Conservation (phyloP, 108 stramenopile species). For the Hondaea fermentalgiana region DNA sequence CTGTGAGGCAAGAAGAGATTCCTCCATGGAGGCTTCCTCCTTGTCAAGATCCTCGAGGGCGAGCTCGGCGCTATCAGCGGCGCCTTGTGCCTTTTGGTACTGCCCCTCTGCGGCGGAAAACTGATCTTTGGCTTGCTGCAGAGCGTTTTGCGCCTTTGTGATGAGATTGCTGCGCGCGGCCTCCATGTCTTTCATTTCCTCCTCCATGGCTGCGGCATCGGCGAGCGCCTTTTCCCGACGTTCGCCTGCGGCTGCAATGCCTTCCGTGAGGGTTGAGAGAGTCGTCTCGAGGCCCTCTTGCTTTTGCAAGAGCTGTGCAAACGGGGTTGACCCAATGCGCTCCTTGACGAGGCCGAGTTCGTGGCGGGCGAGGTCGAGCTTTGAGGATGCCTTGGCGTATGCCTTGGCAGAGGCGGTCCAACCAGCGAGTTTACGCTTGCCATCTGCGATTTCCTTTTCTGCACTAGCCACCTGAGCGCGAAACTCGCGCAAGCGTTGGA, state of each 20-base stretch:
- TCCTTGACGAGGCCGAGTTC: slow-evolving; percentile 66
- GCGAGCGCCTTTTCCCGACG: slow-evolving; percentile 61
- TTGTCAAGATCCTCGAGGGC: slow-evolving; percentile 55
- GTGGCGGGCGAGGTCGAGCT: slow-evolving; percentile 63
- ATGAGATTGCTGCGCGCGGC: slow-evolving; percentile 66
- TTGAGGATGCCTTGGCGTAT: slow-evolving; percentile 53
- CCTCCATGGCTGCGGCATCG: slow-evolving; percentile 65
- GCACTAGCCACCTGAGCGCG: slow-evolving; percentile 49
- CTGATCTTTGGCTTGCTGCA: slow-evolving; percentile 60
- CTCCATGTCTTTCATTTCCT: slow-evolving; percentile 69
- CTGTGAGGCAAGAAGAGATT: slow-evolving; percentile 67
- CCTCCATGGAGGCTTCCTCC: slow-evolving; percentile 53
- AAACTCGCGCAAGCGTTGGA: slow-evolving; percentile 53
- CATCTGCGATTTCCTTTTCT: slow-evolving; percentile 35
- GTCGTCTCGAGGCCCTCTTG: background rate
- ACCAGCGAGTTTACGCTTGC: slow-evolving; percentile 43
- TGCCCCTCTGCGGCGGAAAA: slow-evolving; percentile 65
- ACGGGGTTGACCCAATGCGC: slow-evolving; percentile 35
- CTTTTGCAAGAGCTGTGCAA: slow-evolving; percentile 61
- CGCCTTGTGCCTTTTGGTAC: slow-evolving; percentile 56
- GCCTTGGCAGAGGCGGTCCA: slow-evolving; percentile 45
- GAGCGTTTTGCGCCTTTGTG: slow-evolving; percentile 60
- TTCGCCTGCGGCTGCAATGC: slow-evolving; percentile 46
- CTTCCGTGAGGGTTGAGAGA: slow-evolving; percentile 35
- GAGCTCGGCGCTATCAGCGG: slow-evolving; percentile 49